Base-by-base conservation (phyloP, 1,139 yeast genomes). In the Candida freyschussii region DNA sequence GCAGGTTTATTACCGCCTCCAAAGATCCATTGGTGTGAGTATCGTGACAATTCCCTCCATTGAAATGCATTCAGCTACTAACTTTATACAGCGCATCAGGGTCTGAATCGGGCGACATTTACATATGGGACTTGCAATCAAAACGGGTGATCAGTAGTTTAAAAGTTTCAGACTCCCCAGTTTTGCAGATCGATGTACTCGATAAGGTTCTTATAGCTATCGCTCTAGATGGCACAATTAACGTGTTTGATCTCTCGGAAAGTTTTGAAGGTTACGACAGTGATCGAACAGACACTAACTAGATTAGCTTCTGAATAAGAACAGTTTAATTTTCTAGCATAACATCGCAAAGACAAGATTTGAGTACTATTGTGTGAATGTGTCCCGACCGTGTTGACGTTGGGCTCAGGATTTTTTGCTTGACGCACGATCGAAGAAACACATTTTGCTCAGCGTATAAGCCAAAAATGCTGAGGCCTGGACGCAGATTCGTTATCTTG, bases 111-210 rank as follows among this genome's bases (percentile, higher is more conserved):
- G 78, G 81, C 1, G 67, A 69, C 1, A 58, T 86, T 2, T 56
- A 75, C 8, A 60, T 85, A 22, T 87, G 95, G 95, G 79, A 84
- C 49, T 67, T 86, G 1, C 89, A 83, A 44, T 57, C 76, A 7
- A 83, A 79, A 52, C 59, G 67, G n/a, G 54, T 78, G 5, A 62
- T 73, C 7, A 62, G 56, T 17, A 57, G 55, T 24, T 45, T 70
- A 13, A 48, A 57, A 35, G 60, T 53, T 1, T 57, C 55, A 5
- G 48, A 41, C 4, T 44, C 54, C 21, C 72, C 77, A 0, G 72
- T 78, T 2, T 56, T 78, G 38, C 68, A 69, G 30, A 62, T 78
- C 4, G 78, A 71, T 41, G 51, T 59, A 5, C 47, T 40, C 18
- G 61, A 61, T 8, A 53, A 58, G 1, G 70, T 55, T 1, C 48